These are phyloP conservation scores for Ophiostoma populinum DNA, from an alignment of 2,329 filamentous ascomycete genomes.

Conservation along the genomic window DNA sequence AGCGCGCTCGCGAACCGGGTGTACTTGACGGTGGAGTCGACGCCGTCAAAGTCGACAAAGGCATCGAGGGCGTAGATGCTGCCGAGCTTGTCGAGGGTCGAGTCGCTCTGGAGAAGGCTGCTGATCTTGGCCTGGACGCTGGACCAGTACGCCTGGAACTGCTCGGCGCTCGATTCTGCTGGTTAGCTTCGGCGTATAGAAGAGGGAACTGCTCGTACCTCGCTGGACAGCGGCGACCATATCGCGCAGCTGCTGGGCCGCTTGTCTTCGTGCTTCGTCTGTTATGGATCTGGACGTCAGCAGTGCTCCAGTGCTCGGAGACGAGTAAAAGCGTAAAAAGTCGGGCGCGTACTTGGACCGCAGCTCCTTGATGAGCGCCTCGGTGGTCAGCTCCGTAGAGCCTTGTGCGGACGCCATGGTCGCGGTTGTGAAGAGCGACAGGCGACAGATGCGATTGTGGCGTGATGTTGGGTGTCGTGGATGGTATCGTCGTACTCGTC, in stretches of 20 bases:
- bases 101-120: conserved; percentile 61
- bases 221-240: conserved; percentile 37
- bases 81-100: conserved; percentile 75
- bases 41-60: conserved; percentile 89
- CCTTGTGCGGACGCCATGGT: background rate
- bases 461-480: no score
- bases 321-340: no score
- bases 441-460: no score
- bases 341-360: conserved; percentile 38
- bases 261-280: conserved; percentile 33
- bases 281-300: conserved; percentile 15
- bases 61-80: conserved; percentile 84
- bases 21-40: conserved; percentile 84
- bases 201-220: no score
- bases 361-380: conserved; percentile 35
- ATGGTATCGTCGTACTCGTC: no score
- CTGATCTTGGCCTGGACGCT: conserved; percentile 40
- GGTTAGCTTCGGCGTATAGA: background rate
- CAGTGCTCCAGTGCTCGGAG: background rate
- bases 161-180: conserved; percentile 62
- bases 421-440: no score
- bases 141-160: conserved; percentile 47
- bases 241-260: conserved; percentile 36
- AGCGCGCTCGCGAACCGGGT: conserved; percentile 87
- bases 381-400: conserved; percentile 36